Conservation (phyloP, 2,329 filamentous ascomycete genomes). For the Albifimbria verrucaria region DNA sequence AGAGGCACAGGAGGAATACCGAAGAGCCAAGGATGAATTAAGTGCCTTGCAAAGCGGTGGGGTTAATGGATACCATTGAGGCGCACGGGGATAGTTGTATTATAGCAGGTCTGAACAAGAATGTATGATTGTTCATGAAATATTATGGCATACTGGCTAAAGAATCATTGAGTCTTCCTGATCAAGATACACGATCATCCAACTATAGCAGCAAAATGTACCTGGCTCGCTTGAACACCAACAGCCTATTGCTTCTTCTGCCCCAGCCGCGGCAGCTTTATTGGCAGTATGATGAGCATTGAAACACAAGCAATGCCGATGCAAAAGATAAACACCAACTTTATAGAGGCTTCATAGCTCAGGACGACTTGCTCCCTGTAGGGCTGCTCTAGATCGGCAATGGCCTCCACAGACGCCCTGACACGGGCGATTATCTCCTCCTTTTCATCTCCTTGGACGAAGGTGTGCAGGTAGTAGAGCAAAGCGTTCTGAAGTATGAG, state of each 20-base stretch:
- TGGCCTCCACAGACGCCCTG: conserved; percentile 51
- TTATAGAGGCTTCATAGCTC: conserved; percentile 51
- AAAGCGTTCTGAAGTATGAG: conserved; percentile 72
- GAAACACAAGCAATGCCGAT: conserved; percentile 45
- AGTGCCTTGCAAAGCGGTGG: conserved; percentile 47
- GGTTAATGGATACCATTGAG: conserved; percentile 36
- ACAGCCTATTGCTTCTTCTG: conserved; percentile 33
- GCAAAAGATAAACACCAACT: conserved; percentile 43
- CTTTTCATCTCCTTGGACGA: conserved; percentile 59
- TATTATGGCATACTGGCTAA: not conserved
- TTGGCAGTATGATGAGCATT: conserved; percentile 43
- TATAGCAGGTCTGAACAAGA: not conserved
- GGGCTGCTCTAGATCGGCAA: conserved; percentile 39
- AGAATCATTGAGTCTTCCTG: too few species aligned
- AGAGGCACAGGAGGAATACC: conserved; percentile 86
- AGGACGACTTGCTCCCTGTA: conserved; percentile 52
- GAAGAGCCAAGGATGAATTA: conserved; percentile 73
- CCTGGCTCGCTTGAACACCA: too few species aligned
- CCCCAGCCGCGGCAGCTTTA: conserved; percentile 53
- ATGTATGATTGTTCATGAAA: not conserved
- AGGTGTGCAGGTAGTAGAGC: conserved; percentile 51
- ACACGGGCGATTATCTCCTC: conserved; percentile 50
- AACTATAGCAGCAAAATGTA: too few species aligned
- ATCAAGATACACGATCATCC: too few species aligned
- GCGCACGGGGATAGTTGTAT: not conserved